These are phyloP conservation scores for Platanthera guangdongensis DNA, from an alignment of 106 monocot genomes.

Conservation along the genomic window DNA sequence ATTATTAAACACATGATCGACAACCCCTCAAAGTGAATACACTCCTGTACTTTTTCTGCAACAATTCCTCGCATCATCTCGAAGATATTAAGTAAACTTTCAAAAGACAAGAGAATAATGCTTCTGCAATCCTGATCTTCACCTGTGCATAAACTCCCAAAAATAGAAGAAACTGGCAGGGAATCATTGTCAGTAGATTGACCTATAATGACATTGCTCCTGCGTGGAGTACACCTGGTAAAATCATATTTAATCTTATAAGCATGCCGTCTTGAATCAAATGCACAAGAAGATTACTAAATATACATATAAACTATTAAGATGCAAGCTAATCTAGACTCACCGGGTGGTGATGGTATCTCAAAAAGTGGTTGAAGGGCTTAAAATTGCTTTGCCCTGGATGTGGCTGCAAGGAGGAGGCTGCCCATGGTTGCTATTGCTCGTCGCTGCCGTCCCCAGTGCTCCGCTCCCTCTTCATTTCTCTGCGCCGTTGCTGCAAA, in stretches of 20 bases:
- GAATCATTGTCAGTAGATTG: slow-evolving; percentile 13
- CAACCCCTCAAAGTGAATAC: slow-evolving; percentile 27
- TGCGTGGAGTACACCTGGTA: slow-evolving; percentile 62
- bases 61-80: slow-evolving; percentile 27
- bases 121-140: slow-evolving; percentile 10
- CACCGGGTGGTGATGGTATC: too few species aligned
- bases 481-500: too few species aligned
- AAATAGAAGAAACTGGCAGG: slow-evolving; percentile 1
- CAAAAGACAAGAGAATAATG: slow-evolving; percentile 20
- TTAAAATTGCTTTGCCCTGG: too few species aligned
- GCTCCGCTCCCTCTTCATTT: too few species aligned
- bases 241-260: slow-evolving; percentile 67
- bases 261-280: slow-evolving; percentile 23
- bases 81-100: slow-evolving; percentile 24
- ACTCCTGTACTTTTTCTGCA: slow-evolving; percentile 16
- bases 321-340: too few species aligned
- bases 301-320: background rate
- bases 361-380: too few species aligned
- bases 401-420: too few species aligned
- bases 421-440: too few species aligned
- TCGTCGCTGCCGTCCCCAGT: too few species aligned
- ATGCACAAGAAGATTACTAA: background rate
- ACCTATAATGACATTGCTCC: slow-evolving; percentile 43
- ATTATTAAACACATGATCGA: slow-evolving; percentile 52
- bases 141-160: slow-evolving; percentile 12